These are phyloP conservation scores for Hibiscus mutabilis DNA, from an alignment of 345 rosid genomes.

Conservation along the genomic window DNA sequence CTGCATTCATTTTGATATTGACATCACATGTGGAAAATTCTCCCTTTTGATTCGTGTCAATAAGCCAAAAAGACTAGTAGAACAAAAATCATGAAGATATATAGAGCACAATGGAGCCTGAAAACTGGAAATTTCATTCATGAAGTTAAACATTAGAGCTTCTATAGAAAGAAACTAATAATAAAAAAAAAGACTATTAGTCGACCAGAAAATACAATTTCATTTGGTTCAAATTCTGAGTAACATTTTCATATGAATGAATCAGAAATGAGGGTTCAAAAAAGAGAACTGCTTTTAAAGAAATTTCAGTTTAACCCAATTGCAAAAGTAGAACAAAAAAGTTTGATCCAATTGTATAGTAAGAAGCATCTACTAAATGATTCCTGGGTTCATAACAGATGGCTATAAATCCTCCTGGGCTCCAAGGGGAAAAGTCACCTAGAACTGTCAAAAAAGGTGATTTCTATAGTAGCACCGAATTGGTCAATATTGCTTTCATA, in stretches of 20 bases:
- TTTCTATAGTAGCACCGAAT: slow-evolving; percentile 14
- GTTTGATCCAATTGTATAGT: background rate
- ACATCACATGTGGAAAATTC: no score
- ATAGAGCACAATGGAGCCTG: background rate
- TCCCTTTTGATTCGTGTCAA: background rate
- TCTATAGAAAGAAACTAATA: background rate
- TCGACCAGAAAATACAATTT: background rate
- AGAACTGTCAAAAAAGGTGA: background rate
- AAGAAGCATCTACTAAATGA: background rate
- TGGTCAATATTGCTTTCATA: background rate
- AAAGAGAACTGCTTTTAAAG: background rate
- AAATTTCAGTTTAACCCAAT: background rate
- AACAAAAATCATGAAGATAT: background rate
- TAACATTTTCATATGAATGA: slow-evolving; percentile 18
- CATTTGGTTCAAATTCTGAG: background rate
- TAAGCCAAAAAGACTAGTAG: background rate
- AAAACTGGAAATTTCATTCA: background rate
- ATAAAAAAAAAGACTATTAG: background rate
- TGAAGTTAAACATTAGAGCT: background rate
- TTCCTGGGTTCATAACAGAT: background rate
- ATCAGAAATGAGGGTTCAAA: background rate
- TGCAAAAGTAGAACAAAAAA: background rate
- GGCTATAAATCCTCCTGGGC: background rate
- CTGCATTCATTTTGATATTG: background rate
- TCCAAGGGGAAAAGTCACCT: background rate